Evolutionary conservation across 2,329 filamentous ascomycete genomes (phyloP).

Genomic region (Hysterium pulicare): DNA sequence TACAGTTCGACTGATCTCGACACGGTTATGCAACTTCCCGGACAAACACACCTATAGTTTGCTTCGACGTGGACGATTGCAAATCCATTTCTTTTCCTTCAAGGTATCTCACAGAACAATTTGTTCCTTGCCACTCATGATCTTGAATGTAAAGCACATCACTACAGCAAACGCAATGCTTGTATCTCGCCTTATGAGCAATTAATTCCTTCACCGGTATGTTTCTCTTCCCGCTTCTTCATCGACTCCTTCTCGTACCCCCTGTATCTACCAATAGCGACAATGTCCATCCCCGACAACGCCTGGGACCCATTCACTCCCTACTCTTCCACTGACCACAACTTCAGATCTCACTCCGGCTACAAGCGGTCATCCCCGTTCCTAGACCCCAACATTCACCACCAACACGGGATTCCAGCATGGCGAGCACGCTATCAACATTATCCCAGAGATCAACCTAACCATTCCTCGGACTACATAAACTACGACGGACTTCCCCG

Average conservation of each 20-base stretch:
- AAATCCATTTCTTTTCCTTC: not conserved
- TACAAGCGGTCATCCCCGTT: too few species aligned
- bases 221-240: not conserved
- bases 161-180: not conserved
- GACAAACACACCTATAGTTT: conserved; percentile 1
- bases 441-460: too few species aligned
- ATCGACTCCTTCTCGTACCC: not conserved
- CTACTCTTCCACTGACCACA: too few species aligned
- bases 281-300: too few species aligned
- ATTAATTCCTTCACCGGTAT: not conserved
- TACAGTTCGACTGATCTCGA: conserved; percentile 2
- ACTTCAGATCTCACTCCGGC: too few species aligned
- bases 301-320: too few species aligned
- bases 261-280: not conserved
- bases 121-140: not conserved
- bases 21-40: not conserved
- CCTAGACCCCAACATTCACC: too few species aligned
- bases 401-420: too few species aligned
- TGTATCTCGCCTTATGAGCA: not conserved
- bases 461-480: too few species aligned
- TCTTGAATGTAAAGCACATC: not conserved
- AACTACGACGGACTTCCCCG: too few species aligned
- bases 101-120: not conserved
- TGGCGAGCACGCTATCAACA: too few species aligned
- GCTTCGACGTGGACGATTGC: conserved; percentile 4